A percentile compares a stretch with the other conserved stretches of the same genome.
Conservation (phyloP, 1,284 basidiomycete species). For the Porodaedalea pini region DNA sequence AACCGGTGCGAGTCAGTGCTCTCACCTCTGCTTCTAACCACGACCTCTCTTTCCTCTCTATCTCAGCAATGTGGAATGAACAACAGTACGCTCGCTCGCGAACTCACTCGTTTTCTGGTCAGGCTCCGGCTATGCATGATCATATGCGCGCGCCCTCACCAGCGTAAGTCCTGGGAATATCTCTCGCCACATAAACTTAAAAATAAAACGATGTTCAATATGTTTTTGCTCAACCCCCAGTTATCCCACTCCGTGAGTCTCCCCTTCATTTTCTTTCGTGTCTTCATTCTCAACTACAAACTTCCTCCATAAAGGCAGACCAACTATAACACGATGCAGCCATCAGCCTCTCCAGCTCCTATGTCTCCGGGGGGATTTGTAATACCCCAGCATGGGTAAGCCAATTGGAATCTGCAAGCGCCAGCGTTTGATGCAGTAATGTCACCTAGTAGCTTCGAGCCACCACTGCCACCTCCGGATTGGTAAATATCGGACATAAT, state of each 20-base stretch:
- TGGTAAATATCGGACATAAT: neutral
- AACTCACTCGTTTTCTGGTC: constrained; percentile 13
- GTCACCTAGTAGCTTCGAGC: neutral
- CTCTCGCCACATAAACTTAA: neutral
- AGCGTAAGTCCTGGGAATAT: constrained; percentile 4
- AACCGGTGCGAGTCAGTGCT: neutral
- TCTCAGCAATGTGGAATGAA: constrained; percentile 4
- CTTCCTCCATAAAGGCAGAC: neutral
- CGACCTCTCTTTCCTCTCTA: neutral
- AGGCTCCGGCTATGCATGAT: constrained; percentile 8
- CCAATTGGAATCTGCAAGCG: neutral
- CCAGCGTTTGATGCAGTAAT: neutral
- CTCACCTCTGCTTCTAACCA: constrained; percentile 2
- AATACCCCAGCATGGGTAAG: constrained; percentile 7
- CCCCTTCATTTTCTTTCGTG: neutral
- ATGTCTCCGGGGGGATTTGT: constrained; percentile 15
- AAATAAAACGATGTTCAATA: neutral
- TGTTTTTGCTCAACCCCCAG: constrained; percentile 3
- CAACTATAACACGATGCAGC: neutral
- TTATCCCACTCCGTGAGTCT: constrained; percentile 10
- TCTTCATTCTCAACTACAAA: neutral
- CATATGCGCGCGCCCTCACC: constrained; percentile 5
- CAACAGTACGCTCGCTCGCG: constrained; percentile 14
- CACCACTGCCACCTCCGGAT: neutral
- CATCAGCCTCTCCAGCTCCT: neutral